A percentile compares a stretch with the other conserved stretches of the same genome.
These are phyloP conservation scores for Paracorniculantispora psalliotae DNA, from an alignment of 2,329 filamentous ascomycete genomes.

Conservation along the genomic window DNA sequence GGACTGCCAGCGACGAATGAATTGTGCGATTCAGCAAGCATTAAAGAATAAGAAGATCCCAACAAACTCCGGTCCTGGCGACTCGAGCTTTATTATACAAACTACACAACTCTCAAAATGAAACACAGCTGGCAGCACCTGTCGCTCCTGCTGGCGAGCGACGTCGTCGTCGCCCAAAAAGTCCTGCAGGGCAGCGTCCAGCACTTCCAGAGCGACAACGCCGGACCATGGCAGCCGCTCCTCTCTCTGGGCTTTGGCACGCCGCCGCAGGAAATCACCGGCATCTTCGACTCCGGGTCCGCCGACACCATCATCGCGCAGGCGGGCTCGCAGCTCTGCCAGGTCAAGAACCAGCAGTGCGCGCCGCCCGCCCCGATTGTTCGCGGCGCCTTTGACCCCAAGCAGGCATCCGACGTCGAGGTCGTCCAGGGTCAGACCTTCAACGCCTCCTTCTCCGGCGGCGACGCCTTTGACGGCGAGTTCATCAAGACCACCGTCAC, in stretches of 20 bases:
- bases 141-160: background rate
- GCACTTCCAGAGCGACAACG: background rate
- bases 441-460: background rate
- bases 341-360: constrained; percentile 6
- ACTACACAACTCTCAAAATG: background rate
- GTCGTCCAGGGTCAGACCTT: background rate
- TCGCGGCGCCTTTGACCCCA: constrained; percentile 2
- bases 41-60: too few species aligned
- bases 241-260: background rate
- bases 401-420: background rate
- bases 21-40: too few species aligned
- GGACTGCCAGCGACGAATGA: too few species aligned
- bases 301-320: constrained; percentile 5
- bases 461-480: background rate
- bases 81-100: too few species aligned
- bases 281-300: constrained; percentile 7
- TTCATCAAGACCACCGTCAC: background rate
- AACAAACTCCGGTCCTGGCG: too few species aligned
- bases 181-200: constrained; percentile 8
- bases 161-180: background rate
- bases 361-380: background rate
- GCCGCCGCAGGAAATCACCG: background rate
- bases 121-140: background rate
- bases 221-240: constrained; percentile 6
- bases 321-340: background rate